Evolutionary conservation across 2,329 filamentous ascomycete species (phyloP).

Genomic region (Epichloe amarillans): DNA sequence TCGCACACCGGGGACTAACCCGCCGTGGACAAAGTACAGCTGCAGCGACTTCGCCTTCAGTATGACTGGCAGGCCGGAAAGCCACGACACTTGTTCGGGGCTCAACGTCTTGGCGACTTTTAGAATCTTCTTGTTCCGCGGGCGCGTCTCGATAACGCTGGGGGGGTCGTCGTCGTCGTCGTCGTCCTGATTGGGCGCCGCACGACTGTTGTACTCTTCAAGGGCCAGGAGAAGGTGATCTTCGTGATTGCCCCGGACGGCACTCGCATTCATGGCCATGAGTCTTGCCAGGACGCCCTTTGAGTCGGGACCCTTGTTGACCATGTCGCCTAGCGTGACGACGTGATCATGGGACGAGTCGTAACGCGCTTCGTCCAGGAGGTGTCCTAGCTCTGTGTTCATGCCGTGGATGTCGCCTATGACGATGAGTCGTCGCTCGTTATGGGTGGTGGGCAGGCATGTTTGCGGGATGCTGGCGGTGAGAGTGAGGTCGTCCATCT

Average conservation of each 20-base stretch:
- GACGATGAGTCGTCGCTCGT: constrained; percentile 54
- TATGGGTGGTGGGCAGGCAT: constrained; percentile 19
- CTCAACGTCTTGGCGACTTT: constrained; percentile 41
- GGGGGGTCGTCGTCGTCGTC: too few species aligned
- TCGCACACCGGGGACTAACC: constrained; percentile 62
- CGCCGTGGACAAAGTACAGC: constrained; percentile 68
- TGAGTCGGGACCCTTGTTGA: constrained; percentile 81
- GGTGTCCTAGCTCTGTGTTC: constrained; percentile 46
- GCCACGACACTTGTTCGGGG: constrained; percentile 51
- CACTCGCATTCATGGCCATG: constrained; percentile 59
- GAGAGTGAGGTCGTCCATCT: constrained; percentile 15
- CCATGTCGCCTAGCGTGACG: constrained; percentile 63
- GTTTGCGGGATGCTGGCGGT: constrained; percentile 17
- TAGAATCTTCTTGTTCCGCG: constrained; percentile 28
- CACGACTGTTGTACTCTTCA: constrained; percentile 15
- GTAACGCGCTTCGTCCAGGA: constrained; percentile 57
- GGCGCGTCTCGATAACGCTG: constrained; percentile 15
- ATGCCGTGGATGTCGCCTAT: constrained; percentile 93
- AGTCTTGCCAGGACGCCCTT: constrained; percentile 63
- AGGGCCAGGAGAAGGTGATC: constrained; percentile 65
- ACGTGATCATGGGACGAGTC: constrained; percentile 50
- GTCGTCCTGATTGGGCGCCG: constrained; percentile 9
- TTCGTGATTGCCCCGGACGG: constrained; percentile 87
- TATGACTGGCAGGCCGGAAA: constrained; percentile 63
- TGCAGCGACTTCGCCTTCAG: constrained; percentile 53